Base-by-base conservation (phyloP, 371 early-diverging fungal genomes). In the Furculomyces boomerangus region DNA sequence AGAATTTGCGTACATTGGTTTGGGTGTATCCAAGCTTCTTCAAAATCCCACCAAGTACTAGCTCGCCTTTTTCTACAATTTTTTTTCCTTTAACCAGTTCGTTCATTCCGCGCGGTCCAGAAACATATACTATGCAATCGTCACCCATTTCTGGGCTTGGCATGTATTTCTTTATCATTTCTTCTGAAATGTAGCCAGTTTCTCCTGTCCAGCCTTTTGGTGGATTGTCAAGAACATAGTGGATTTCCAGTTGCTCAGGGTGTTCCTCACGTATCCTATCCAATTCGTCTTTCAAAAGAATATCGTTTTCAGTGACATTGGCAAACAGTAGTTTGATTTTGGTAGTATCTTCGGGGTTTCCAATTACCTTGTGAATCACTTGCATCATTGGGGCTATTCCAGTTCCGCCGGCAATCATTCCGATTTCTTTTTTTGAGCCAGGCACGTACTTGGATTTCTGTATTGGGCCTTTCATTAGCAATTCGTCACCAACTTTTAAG, bases 371-470 rank as follows among this genome's bases (percentile, higher is more conserved):
- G 61, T 75, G 75, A 52, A 85, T 74, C 20, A 86, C 55, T 74
- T 91, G 90, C 27, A 78, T 56, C 89, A 90, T 90, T 50, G 94
- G 94, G 2, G 94, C 89, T 60, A 93, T 84, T 53, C 93, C 93
- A 30, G 96, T 83, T 35, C 99, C 97, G 54, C 95, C 93, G 14
- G 78, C 79, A 59, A 81, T 62, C 83, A 98, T 74, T 39, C 85
- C 92, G 27, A 95, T 74, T 59, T 88, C 68, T 55, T 79, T 71
- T 53, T 79, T 76, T 57, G 78, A 76, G 63, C 83, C 84, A 31
- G 81, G 66, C 54, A 74, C 71, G 74, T 89, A 85, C 55, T 76
- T 68, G 63, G 75, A 84, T 74, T 93, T 95, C 60, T 69, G 62
- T 56, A 90, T 79, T 35, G 96, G 96, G 2, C 96, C 96, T 77